These are phyloP conservation scores for Smittium mucronatum DNA, from an alignment of 371 early-diverging fungal genomes.

Conservation along the genomic window DNA sequence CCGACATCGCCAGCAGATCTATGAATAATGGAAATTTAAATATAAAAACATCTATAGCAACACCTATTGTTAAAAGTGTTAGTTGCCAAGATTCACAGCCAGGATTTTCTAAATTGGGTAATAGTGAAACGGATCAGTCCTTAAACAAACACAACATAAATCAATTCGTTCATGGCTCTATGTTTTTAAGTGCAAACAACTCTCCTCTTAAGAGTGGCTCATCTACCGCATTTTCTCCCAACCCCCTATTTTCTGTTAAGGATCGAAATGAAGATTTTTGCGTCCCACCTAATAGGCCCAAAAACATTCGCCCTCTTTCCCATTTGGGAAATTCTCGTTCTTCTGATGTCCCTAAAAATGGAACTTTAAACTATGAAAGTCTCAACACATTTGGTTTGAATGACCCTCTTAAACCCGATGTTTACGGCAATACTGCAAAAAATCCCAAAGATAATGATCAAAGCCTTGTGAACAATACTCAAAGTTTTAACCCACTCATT, in stretches of 20 bases:
- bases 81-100: not conserved
- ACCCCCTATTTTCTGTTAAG: not conserved
- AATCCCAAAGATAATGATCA: not conserved
- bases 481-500: not conserved
- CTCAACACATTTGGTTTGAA: not conserved
- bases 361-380: not conserved
- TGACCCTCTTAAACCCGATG: not conserved
- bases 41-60: not conserved
- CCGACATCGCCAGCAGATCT: not conserved
- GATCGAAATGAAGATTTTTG: not conserved
- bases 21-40: not conserved
- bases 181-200: not conserved
- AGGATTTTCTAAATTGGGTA: not conserved
- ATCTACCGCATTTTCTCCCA: slow-evolving; percentile 4
- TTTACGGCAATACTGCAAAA: not conserved
- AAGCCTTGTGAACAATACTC: not conserved
- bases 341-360: no score
- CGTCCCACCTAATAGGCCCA: not conserved
- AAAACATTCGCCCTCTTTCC: not conserved
- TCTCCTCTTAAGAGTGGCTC: not conserved
- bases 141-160: not conserved
- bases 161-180: not conserved
- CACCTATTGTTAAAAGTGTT: not conserved
- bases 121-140: not conserved
- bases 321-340: no score